Evolutionary conservation across 2,329 filamentous ascomycete species (phyloP), one percentile per base, ranked within the genome.

Genomic region (Aspergillus japonicus): DNA sequence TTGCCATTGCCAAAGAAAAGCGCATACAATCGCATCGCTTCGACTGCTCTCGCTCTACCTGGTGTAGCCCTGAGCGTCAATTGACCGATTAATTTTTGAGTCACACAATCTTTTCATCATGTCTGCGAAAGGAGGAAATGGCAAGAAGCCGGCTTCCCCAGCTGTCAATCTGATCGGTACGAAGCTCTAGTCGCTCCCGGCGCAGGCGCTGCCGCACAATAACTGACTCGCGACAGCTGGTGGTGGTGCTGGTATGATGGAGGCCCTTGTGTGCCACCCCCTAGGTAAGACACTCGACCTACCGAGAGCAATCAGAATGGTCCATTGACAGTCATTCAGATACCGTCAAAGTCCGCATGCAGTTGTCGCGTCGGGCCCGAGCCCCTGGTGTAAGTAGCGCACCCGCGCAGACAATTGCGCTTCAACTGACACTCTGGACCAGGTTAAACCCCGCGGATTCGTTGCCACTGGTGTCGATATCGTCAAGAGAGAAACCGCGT

Each of bases 281-380:
- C 85, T 98, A 60, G 90, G 90, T 94, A 84, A 70, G 83, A 69
- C 26, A 60, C 55, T 57, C 16, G 10, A 14, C 54, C 42, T 23
- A 47, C 48, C 44, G 39, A 50, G 48, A 8, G 24, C 16, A 11
- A 39, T 14, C 51, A 62, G 61, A 49, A 10, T 62, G 48, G 64
- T 64, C 56, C 58, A 61, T 60, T 74, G 61, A 68, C 67, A 61
- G 55, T 67, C 3, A 53, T 65, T 61, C 51, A 90, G 92, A 97
- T 78, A 97, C 93, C 61, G 96, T 98, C 82, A 97, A 99, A 85
- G 95, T 99, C 63, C 92, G 95, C 69, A 99, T 99, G 96, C 95
- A 99, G 81, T 89, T 99, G 62, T 98, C 95, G 58, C 86, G 89
- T 67, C 87, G 95, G 75, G 92, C 90, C 53, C 86, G 90, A 67